These are phyloP conservation scores for Aspergillus pseudoterreus DNA, from an alignment of 2,329 filamentous ascomycete species.

Conservation along the genomic window DNA sequence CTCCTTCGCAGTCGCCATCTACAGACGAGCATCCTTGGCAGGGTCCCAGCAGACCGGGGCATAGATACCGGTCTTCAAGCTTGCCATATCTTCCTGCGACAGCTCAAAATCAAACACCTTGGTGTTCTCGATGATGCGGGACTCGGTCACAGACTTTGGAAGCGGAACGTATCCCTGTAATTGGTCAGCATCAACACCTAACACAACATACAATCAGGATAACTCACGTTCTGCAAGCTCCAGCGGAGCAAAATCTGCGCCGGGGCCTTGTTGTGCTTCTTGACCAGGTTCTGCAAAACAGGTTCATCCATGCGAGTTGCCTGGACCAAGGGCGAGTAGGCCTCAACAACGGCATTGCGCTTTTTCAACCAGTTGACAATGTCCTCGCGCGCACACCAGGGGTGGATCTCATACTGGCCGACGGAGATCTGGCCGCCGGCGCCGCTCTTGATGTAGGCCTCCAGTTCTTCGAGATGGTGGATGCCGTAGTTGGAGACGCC, in stretches of 20 bases:
- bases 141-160: conserved; percentile 59
- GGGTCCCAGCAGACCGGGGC: conserved; percentile 60
- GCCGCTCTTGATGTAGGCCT: conserved; percentile 36
- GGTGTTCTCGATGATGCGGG: conserved; percentile 59
- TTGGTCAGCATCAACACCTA: not conserved
- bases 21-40: conserved; percentile 25
- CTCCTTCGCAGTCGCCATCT: not conserved
- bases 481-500: conserved; percentile 41
- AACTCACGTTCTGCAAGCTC: conserved; percentile 56
- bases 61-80: conserved; percentile 53
- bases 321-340: conserved; percentile 47
- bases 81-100: conserved; percentile 55
- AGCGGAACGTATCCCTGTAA: conserved; percentile 57
- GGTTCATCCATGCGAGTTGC: conserved; percentile 51
- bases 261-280: conserved; percentile 57
- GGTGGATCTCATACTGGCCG: conserved; percentile 86
- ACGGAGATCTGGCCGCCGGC: conserved; percentile 69
- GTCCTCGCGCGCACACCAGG: conserved; percentile 77
- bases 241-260: conserved; percentile 59
- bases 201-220: no score
- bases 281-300: conserved; percentile 46
- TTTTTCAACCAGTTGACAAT: conserved; percentile 73
- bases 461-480: conserved; percentile 39
- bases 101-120: conserved; percentile 60
- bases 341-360: conserved; percentile 60